phyloP scores from a whole-genome alignment of 2,329 filamentous ascomycete genomes.

The Verticillium longisporum region DNA sequence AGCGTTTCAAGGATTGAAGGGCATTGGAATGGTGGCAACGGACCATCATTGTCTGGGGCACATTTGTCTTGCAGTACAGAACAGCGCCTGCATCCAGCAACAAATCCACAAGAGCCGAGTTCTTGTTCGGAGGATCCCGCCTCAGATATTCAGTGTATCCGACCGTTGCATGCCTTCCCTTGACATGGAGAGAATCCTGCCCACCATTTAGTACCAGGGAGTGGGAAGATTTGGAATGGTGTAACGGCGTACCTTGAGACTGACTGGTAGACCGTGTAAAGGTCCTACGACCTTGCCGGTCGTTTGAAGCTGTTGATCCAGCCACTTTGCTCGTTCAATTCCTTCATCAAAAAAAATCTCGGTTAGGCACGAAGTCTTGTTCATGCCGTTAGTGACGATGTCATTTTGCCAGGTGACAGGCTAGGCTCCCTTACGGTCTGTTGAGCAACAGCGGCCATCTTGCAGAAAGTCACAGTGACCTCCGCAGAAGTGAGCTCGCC shows the following conservation, averaged over 20 bases:
- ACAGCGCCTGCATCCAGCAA: slow-evolving; percentile 56
- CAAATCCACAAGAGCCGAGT: slow-evolving; percentile 48
- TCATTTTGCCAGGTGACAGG: too few relatives aligned
- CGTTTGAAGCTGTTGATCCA: slow-evolving; percentile 34
- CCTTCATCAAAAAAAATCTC: slow-evolving; percentile 45
- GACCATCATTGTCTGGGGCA: slow-evolving; percentile 50
- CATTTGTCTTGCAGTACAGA: slow-evolving; percentile 64
- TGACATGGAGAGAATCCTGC: slow-evolving; percentile 55
- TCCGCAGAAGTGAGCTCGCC: slow-evolving; percentile 14
- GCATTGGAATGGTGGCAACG: not conserved
- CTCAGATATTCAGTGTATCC: slow-evolving; percentile 49
- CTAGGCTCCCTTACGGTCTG: slow-evolving; percentile 11
- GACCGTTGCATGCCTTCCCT: slow-evolving; percentile 42
- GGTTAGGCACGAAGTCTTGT: slow-evolving; percentile 29
- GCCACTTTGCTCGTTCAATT: slow-evolving; percentile 29
- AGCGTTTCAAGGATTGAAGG: too few relatives aligned
- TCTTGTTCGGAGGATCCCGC: slow-evolving; percentile 45
- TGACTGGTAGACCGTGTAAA: slow-evolving; percentile 53
- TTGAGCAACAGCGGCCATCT: slow-evolving; percentile 19
- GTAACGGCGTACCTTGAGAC: slow-evolving; percentile 16
- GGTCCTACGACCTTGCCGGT: slow-evolving; percentile 43
- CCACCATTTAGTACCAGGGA: slow-evolving; percentile 24
- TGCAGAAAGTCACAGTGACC: slow-evolving; percentile 18
- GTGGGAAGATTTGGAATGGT: not conserved
- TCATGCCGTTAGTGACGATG: not conserved